Conservation (phyloP, 495 filamentous ascomycete species). For the Elasticomyces elasticus region DNA sequence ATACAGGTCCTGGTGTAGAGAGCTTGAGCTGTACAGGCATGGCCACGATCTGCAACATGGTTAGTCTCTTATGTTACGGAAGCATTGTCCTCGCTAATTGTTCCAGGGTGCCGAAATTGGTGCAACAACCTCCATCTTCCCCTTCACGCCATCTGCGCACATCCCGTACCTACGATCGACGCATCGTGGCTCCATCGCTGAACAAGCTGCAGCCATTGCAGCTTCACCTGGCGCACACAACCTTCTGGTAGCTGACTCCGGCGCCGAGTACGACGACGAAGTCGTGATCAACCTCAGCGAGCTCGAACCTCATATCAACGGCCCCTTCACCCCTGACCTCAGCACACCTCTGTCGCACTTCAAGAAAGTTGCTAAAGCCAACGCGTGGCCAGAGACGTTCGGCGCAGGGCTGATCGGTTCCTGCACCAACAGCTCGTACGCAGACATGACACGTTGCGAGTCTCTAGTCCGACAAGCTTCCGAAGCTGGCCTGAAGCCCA, state of each 20-base stretch:
- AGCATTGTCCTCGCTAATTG: slow-evolving; percentile 16
- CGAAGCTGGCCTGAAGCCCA: slow-evolving; percentile 77
- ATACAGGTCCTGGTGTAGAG: slow-evolving; percentile 78
- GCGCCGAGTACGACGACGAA: slow-evolving; percentile 77
- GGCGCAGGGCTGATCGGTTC: slow-evolving; percentile 91
- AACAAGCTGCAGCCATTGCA: slow-evolving; percentile 44
- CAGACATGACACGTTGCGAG: slow-evolving; percentile 95
- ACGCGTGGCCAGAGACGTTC: slow-evolving; percentile 83
- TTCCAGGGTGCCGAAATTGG: slow-evolving; percentile 66
- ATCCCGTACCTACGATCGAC: slow-evolving; percentile 74
- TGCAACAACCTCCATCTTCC: slow-evolving; percentile 92
- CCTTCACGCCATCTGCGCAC: slow-evolving; percentile 56
- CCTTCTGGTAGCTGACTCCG: slow-evolving; percentile 63
- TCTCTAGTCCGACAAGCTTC: slow-evolving; percentile 81
- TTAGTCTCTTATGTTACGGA: not conserved
- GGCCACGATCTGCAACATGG: slow-evolving; percentile 87
- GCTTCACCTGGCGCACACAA: slow-evolving; percentile 37
- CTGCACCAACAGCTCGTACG: slow-evolving; percentile 97
- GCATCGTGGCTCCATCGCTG: slow-evolving; percentile 61
- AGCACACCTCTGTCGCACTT: slow-evolving; percentile 87
- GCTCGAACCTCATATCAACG: slow-evolving; percentile 95
- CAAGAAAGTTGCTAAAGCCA: slow-evolving; percentile 65
- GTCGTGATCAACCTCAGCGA: slow-evolving; percentile 85
- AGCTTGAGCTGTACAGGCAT: slow-evolving; percentile 85
- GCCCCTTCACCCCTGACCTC: slow-evolving; percentile 89